Evolutionary conservation across 148 eudicot species (phyloP), one percentile per base, ranked within the genome.

Genomic region (Rhododendron henanense): DNA sequence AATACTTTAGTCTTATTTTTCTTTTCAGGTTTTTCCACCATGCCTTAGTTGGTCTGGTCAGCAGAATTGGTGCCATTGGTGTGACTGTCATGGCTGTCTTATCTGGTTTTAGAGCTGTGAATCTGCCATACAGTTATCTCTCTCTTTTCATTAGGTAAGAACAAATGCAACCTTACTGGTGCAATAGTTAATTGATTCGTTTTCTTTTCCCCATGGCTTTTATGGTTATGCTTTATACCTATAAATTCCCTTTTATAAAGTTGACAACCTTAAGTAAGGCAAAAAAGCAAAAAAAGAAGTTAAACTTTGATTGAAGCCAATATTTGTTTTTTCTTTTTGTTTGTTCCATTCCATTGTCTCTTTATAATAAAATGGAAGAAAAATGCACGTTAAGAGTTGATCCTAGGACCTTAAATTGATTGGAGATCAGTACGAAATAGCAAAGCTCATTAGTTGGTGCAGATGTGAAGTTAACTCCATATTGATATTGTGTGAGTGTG

Each of bases 101-200:
- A 57, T 96, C 99, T 89, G 97, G 99, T 67, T 96, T 95, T 92
- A 98, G 97, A 88, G 99, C 99, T 87, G 96, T 96, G 76, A 96
- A 96, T 91, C 90, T 96, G 90, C 98, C 99, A 19, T 95, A 95
- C 89, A 93, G 99, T 87, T 96, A 95, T 84, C 89, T 95, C 97
- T 75, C 98, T 96, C 81, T 95, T 13, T 96, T 41, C 45, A 41
- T 41, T 41, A 41, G 45, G 45, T 41, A 41, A 41, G 45, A 41
- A 41, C 91, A 96, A 55, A 39, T 28, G 41, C 33, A 57, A 48
- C 51, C 77, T 41, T 18, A 48, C 51, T 48, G 13, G 61, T 55
- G 71, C 16, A 35, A 48, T 7, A 45, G 81, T 19, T 33, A n/a
- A 31, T 28, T 57, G 63, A 41, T 41, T 41, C 45, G 45, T 45